Base-by-base conservation (phyloP, 768 basidiomycete genomes). In the Lactarius sanguifluus region DNA sequence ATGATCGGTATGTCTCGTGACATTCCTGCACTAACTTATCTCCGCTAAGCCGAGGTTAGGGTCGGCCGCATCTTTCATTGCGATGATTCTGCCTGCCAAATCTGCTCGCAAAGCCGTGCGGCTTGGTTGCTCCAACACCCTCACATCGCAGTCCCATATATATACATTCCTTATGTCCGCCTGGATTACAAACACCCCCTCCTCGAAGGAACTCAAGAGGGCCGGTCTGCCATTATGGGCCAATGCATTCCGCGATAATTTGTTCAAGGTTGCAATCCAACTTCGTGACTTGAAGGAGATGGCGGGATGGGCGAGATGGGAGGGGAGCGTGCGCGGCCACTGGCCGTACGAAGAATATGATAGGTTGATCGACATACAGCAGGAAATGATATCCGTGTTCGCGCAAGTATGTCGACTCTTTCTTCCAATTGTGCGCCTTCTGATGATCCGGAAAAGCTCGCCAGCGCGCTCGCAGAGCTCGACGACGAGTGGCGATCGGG, bases 51-150 rank as follows among this genome's bases (percentile, higher is more conserved):
- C 20, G 7, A 55, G 15, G 25, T 41, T 55, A 67, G 85, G 86
- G 13, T 80, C 76, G 64, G 78, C 78, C 4, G 85, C 82, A 1
- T 81, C 81, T 0, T 84, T 83, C 73, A 76, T 85, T 65, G 71
- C 85, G 56, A 84, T 85, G 80, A 75, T 85, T 69, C 75, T 86
- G 66, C 83, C 84, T 1, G 80, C 84, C 0, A 77, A 76, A 45
- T 84, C 83, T 1, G 80, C 81, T 2, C 79, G 82, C 60, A 80
- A 78, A 56, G 79, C 80, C 28, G 81, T 83, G 36, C 77, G 82
- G n/a, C 71, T 77, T 2, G 75, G 75, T 5, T 78, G 82, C 64
- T 81, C 83, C 1, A 72, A 75, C 47, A 77, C 76, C 20, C 77
- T 85, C 47, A 71, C 78, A 15, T 73, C 75, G 20, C 71, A 85